Base-by-base conservation (phyloP, 148 eudicot genomes). In the Vaccinium corymbosum region DNA sequence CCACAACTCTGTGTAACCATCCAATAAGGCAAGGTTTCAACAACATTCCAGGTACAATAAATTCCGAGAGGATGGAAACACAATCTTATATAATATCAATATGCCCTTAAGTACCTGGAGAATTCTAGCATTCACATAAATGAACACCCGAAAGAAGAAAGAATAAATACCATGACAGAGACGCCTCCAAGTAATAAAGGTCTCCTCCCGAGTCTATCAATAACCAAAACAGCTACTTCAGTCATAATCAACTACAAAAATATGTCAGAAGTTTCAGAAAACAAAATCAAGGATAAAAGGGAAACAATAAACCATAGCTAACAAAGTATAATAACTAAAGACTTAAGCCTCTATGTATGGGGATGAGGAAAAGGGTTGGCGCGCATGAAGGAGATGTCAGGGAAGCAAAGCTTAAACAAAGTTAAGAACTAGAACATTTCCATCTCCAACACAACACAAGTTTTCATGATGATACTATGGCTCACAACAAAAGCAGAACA, bases 141-240 rank as follows among this genome's bases (percentile, higher is more conserved):
- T 85, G 50, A 76, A 19, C 29, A 38, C 59, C n/a, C 17, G 61
- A 35, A 16, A 50, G 57, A 25, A 48, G 27, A 52, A 29, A 77
- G 38, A 38, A 29, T 50, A 84, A 66, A 86, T 88, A 96, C 98
- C 92, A 96, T 90, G 83, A 96, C 98, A 88, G 98, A 94, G 83
- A 96, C 99, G 80, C 99, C 99, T 68, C 95, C 94, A 87, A 94
- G 98, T 81, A 96, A 92, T 89, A 96, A 87, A 82, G 99, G 99
- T 86, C 99, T 91, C 90, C 99, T 94, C 56, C 99, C 98, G 85
- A 96, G 90, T 87, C 88, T 94, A 88, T 96, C 99, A 84, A 96
- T 93, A 81, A 90, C 88, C 77, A 86, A 76, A 46, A 96, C 98
- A 78, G 99, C 97, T 62, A 86, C 83, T 83, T 97, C 99, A 82